Evolutionary conservation across 306 rosid genomes (phyloP).

Genomic region (Datisca glomerata): DNA sequence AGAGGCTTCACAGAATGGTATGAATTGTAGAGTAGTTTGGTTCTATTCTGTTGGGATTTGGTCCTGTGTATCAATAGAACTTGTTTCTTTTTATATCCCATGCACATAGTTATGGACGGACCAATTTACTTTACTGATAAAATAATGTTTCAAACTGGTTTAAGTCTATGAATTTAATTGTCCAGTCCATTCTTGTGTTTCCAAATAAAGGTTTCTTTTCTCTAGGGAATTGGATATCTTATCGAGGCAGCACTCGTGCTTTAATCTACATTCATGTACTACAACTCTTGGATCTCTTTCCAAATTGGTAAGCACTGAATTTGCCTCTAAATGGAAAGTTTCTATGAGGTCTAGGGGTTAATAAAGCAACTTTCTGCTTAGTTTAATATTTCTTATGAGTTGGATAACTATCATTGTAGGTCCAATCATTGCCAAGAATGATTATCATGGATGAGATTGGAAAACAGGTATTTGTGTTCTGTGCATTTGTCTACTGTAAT

Average conservation of each 20-base stretch:
- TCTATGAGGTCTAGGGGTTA: conserved; percentile 1
- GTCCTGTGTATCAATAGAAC: no score
- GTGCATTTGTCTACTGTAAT: no score
- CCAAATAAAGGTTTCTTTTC: conserved; percentile 13
- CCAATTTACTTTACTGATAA: no score
- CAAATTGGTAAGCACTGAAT: conserved; percentile 54
- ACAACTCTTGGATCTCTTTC: conserved; percentile 95
- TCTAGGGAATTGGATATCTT: conserved; percentile 88
- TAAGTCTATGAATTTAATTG: no score
- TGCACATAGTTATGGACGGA: no score
- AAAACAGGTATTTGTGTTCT: conserved; percentile 76
- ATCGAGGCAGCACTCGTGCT: conserved; percentile 69
- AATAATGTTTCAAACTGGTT: no score
- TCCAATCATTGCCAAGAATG: conserved; percentile 96
- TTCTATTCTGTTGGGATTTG: no score
- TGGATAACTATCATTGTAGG: conserved; percentile 31
- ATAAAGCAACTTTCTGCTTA: background rate
- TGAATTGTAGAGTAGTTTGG: conserved; percentile 9
- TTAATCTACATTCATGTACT: conserved; percentile 82
- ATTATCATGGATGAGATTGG: conserved; percentile 97
- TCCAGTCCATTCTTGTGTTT: background rate
- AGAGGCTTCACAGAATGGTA: conserved; percentile 92
- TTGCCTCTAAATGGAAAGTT: no score
- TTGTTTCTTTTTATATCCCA: no score
- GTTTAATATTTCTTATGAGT: background rate